These are phyloP conservation scores for Margaritispora aquatica DNA, from an alignment of 495 filamentous ascomycete species.

Conservation along the genomic window DNA sequence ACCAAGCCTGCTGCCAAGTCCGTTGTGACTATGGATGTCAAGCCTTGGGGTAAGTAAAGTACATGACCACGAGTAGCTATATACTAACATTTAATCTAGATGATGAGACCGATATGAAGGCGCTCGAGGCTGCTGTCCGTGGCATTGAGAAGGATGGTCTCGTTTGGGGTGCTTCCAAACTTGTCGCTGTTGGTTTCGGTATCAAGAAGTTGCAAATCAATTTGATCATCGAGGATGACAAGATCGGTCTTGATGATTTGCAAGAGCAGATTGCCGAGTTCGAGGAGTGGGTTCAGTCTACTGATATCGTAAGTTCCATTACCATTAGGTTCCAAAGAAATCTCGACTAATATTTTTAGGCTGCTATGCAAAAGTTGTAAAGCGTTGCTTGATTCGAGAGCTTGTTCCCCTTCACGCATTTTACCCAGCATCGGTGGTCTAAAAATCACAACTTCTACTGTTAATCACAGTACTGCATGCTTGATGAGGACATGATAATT, in stretches of 20 bases:
- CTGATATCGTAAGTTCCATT: conserved; percentile 64
- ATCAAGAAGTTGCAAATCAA: conserved; percentile 99
- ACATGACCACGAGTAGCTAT: conserved; percentile 2
- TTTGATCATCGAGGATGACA: conserved; percentile 95
- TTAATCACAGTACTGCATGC: conserved; percentile 1
- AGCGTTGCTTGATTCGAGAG: conserved; percentile 13
- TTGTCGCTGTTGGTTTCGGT: conserved; percentile 87
- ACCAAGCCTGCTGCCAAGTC: conserved; percentile 90
- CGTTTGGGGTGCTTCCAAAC: conserved; percentile 89
- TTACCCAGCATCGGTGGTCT: conserved; percentile 10
- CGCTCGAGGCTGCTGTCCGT: conserved; percentile 77
- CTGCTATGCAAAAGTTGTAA: conserved; percentile 91
- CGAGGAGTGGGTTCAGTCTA: conserved; percentile 96
- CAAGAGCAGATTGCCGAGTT: conserved; percentile 73
- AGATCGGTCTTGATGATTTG: conserved; percentile 82
- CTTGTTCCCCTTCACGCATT: background rate
- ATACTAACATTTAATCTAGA: conserved; percentile 36
- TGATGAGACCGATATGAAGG: conserved; percentile 86
- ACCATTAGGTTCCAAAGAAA: conserved; percentile 5
- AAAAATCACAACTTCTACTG: conserved; percentile 9
- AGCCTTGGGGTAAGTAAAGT: conserved; percentile 86
- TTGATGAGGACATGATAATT: conserved; percentile 12
- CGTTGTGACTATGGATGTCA: conserved; percentile 89
- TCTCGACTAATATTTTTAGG: conserved; percentile 31
- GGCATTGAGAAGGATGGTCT: conserved; percentile 89